A percentile compares a stretch with the other conserved stretches of the same genome.
Conservation (phyloP, 345 rosid genomes). For the Ceriops tagal region DNA sequence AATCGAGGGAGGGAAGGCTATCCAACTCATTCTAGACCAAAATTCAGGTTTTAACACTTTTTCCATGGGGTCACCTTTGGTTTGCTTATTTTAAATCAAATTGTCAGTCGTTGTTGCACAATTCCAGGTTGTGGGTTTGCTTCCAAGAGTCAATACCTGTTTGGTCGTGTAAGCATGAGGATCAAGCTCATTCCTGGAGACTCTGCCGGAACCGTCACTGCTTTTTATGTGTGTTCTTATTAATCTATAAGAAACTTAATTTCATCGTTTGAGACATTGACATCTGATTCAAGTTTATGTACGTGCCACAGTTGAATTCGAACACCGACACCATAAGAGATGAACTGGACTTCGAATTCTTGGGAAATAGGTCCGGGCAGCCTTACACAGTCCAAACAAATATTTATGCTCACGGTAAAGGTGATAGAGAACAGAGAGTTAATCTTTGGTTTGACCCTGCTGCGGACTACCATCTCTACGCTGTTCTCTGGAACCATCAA, state of each 20-base stretch:
- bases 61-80: neutral
- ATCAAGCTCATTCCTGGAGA: constrained; percentile 91
- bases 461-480: constrained; percentile 65
- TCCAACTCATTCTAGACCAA: constrained; percentile 77
- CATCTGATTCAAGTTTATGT: neutral
- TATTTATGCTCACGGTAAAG: constrained; percentile 85
- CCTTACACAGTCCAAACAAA: constrained; percentile 95
- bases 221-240: constrained; percentile 64
- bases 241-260: too few species aligned
- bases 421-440: constrained; percentile 81
- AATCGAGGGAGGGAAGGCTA: constrained; percentile 68
- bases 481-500: constrained; percentile 70
- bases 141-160: constrained; percentile 67
- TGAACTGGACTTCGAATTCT: constrained; percentile 87
- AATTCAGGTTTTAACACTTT: constrained; percentile 48
- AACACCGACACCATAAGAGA: constrained; percentile 62
- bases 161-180: constrained; percentile 86
- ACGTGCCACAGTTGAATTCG: constrained; percentile 60
- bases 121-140: constrained; percentile 83
- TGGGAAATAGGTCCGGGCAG: constrained; percentile 84
- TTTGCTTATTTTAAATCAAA: too few species aligned
- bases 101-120: neutral
- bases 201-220: constrained; percentile 97
- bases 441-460: constrained; percentile 97
- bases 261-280: neutral